Evolutionary conservation across 495 filamentous ascomycete genomes (phyloP), one percentile per base, ranked within the genome.

Genomic region (Penicillium tannophilum): DNA sequence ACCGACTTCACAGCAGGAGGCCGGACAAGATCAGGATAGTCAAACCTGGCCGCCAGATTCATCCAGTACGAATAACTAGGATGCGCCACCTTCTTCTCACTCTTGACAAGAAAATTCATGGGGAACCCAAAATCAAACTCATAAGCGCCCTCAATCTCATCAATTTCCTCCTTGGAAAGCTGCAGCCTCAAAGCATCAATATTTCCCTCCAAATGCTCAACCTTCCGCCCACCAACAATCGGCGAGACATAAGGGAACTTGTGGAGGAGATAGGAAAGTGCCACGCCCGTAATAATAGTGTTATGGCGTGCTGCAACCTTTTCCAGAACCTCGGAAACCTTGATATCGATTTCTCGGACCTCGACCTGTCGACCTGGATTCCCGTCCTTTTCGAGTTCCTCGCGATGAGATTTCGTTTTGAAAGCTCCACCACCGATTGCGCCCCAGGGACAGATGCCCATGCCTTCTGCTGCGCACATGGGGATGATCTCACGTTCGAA

Each of bases 211-310:
- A 92, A 63, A 56, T 90, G 84, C 63, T 84, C 81, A 48, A 88
- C 71, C 67, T 84, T 89, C 9, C 86, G 68, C 0, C 84, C 84
- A 16, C 88, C 89, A 24, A 90, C 77, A 61, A 92, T 89, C 1
- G 90, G 89, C 63, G 86, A 88, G 39, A 90, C 87, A 63, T 91
- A 87, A 2, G 88, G 86, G n/a, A 87, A 77, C 73, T 91, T 91
- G 62, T 84, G 80, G 78, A 86, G 82, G 0, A 91, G 85, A 66
- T 92, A 92, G 9, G 89, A 88, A 42, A 91, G 69, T 6, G 89
- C 89, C 19, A 77, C 67, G 20, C 67, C 71, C 1, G 80, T 83
- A 42, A 84, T 70, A 6, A 63, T 54, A 17, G 76, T 82, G 6
- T 76, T 74, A 63, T 86, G 86, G 39, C 73, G 72, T 16, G 78